Evolutionary conservation across 2,329 filamentous ascomycete species (phyloP), one percentile per base, ranked within the genome.

Genomic region (Phaeosphaeriaceae sp.): DNA sequence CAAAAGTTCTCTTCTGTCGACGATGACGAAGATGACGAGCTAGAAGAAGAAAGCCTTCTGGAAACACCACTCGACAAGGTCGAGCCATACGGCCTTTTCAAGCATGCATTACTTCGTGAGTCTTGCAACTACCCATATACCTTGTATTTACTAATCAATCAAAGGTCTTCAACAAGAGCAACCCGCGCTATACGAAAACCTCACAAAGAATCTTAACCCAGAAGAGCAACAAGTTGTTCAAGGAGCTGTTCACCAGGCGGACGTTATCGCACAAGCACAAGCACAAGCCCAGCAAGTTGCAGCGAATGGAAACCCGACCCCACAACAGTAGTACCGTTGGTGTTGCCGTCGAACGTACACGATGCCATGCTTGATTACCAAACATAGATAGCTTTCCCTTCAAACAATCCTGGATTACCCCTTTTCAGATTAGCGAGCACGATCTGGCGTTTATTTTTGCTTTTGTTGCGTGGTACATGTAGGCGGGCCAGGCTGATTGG

Each of bases 31-130:
- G 92, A 96, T 47, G 92, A 96, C 46, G 87, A 97, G 37, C 85
- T 95, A 15, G 93, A 97, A 73, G 94, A 97, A 66, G 93, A 92
- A 71, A 89, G 90, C 50, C 80, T 97, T 42, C 84, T 99, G 2
- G 94, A 99, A 75, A 96, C 93, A 11, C 92, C 93, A 13, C 81
- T 99, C 18, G 94, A 99, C 74, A 94, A 94, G 77, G 83, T 99
- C 54, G 94, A 99, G 76, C 92, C 93, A 2, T 99, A 99, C 68
- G 84, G 87, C 70, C 80, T 96, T 54, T 97, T 99, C 83, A 88
- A 91, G 71, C 81, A 83, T 54, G 87, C 90, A 15, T 79, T 97
- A 60, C 75, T 93, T 68, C 88, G 92, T 96, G 85, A 74, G 90
- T 85, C 18, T 29, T 18, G 8, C 26, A 36, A 7, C 20, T 18